A percentile compares a stretch with the other conserved stretches of the same genome.
Evolutionary conservation across 495 filamentous ascomycete species (phyloP).

Genomic region (Podospora sp.): DNA sequence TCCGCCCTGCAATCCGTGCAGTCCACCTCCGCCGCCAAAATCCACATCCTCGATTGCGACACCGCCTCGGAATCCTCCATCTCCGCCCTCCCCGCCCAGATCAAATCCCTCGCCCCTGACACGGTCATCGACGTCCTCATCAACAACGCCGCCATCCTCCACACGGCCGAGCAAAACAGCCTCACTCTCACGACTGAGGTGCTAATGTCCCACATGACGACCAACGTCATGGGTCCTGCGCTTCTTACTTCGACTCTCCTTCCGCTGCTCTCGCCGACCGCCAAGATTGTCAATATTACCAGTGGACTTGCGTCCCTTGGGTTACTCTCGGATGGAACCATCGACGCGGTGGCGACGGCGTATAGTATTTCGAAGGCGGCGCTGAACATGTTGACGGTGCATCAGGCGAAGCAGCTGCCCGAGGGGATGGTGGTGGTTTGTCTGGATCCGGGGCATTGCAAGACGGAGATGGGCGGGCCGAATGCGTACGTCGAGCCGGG

Average conservation of each 20-base stretch:
- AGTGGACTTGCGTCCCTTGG: background rate
- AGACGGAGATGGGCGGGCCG: conserved; percentile 61
- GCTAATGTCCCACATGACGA: conserved; percentile 30
- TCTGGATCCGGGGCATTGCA: conserved; percentile 63
- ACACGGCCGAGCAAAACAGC: conserved; percentile 28
- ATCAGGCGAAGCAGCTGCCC: conserved; percentile 38
- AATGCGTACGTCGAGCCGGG: conserved; percentile 47
- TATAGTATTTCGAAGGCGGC: conserved; percentile 45
- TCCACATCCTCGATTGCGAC: conserved; percentile 48
- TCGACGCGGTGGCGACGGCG: conserved; percentile 23
- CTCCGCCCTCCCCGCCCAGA: conserved; percentile 30
- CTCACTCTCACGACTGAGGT: conserved; percentile 32
- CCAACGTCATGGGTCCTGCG: conserved; percentile 44
- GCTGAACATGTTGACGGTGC: conserved; percentile 43
- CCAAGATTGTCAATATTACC: conserved; percentile 2
- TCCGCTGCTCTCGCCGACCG: background rate
- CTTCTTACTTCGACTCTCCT: conserved; percentile 28
- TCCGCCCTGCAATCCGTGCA: conserved; percentile 27
- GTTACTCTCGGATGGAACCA: conserved; percentile 2
- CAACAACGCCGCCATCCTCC: conserved; percentile 45
- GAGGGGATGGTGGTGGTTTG: conserved; percentile 48
- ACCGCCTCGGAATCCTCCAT: conserved; percentile 38
- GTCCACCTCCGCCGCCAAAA: conserved; percentile 16
- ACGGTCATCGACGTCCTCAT: conserved; percentile 43
- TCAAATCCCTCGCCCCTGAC: conserved; percentile 21